Evolutionary conservation across 2,329 filamentous ascomycete genomes (phyloP), one percentile per base, ranked within the genome.

Genomic region (Colletotrichum tropicicola): DNA sequence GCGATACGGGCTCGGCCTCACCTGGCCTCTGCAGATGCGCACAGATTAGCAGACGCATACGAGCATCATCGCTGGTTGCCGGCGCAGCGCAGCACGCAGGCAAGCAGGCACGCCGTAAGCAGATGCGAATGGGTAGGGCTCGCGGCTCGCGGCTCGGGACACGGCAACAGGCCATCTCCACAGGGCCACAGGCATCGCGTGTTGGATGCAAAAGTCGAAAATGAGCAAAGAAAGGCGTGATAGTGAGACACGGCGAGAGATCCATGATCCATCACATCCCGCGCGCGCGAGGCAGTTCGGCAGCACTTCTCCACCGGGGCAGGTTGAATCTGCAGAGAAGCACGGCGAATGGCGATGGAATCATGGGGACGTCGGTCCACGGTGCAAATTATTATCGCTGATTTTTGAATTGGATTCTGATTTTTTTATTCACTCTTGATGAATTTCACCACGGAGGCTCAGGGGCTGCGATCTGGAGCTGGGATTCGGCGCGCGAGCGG

Each of bases 401-500:
- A n/a, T n/a, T n/a, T n/a, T n/a, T n/a, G n/a, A n/a, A n/a, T n/a
- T n/a, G n/a, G n/a, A n/a, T n/a, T n/a, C n/a, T n/a, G n/a, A n/a
- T n/a, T n/a, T n/a, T n/a, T n/a, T n/a, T n/a, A n/a, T n/a, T n/a
- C n/a, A n/a, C n/a, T n/a, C n/a, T n/a, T n/a, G n/a, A n/a, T n/a
- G n/a, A n/a, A n/a, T n/a, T n/a, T 35, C 32, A 15, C 13, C 10
- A 12, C 13, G 32, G 32, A 15, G 32, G n/a, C 32, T 59, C 55
- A 65, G 61, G 61, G 61, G 52, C 62, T 32, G 45, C 48, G 53
- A 62, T 66, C 25, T 45, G 35, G 25, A 39, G 45, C 32, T 28
- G 43, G 57, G 53, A 55, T 37, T 39, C 21, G 39, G 41, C 57
- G 21, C 44, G 30, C 10, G 32, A 17, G 56, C 49, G 41, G 56